Evolutionary conservation across 1,284 basidiomycete species (phyloP), one percentile per base, ranked within the genome.

Genomic region (Rhodotorula sp.): DNA sequence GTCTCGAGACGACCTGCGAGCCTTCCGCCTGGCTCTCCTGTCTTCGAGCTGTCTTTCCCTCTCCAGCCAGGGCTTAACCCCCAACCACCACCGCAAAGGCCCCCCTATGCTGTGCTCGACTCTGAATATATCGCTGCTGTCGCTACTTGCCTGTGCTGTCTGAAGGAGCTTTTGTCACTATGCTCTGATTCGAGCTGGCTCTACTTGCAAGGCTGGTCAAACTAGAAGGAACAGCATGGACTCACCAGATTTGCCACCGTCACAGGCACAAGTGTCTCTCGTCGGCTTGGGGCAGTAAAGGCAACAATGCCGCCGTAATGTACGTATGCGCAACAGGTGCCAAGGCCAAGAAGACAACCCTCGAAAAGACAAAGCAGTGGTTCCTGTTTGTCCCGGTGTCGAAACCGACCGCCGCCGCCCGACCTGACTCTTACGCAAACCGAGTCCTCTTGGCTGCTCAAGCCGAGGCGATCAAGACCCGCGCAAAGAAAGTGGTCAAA

Each of bases 391-490:
- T 74, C 26, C 68, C 73, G 15, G 62, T 69, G 12, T 54, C 44
- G 42, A 72, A 71, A 30, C 66, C 66, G 26, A 60, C 49, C n/a
- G 66, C 42, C 1, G 12, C 24, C 0, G 46, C 66, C 2, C 33
- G 60, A 22, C 1, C 64, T 20, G 69, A 64, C 58, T 63, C 68
- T 6, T 46, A 61, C 37, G 60, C 62, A 17, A 71, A 71, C 59
- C 24, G 24, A 18, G 62, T 68, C 49, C 68, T 74, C 30, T 63
- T 74, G 63, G 72, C 72, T 49, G 72, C 72, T 6, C 73, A 74
- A 14, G 56, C 60, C 49, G 67, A 74, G 46, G 66, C 65, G 42
- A 70, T 74, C 65, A 33, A 49, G 37, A 74, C 73, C n/a, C 64
- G 70, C 57, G 62, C 71, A 63, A 64, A 63, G 58, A 74, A 74